Base-by-base conservation (phyloP, 768 basidiomycete genomes). In the Auriscalpium orientale region DNA sequence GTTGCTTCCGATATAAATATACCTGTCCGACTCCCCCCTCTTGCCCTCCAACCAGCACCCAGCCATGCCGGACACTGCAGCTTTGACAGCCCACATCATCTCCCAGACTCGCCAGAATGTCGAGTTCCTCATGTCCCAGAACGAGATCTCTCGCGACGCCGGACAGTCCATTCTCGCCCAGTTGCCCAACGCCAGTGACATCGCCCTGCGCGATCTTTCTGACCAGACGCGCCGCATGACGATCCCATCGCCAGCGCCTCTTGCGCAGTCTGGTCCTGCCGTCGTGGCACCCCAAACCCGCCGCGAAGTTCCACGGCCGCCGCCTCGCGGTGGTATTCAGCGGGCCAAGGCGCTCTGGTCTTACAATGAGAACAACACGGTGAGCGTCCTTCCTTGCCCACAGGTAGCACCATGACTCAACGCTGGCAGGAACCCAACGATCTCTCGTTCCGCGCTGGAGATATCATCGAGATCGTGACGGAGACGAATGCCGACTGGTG, bases 401-500 rank as follows among this genome's bases (percentile, higher is more conserved):
- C 33, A n/a, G n/a, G 54, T 13, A 56, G 33, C 4, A 28, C 28
- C 4, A 28, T 28, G 7, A 28, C 28, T 28, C 28, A 28, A 28
- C 2, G 28, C 10, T 1, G 13, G 18, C 35, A 92, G 87, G 87
- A 91, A 62, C 74, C 78, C 12, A 81, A 85, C n/a, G 92, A 95
- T 66, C 75, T 95, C 8, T 80, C 83, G 1, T 93, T 95, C 76
- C 67, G 72, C 28, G 68, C 79, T 0, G 92, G 90, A 4, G 92
- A 94, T 64, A 74, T 82, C 46, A 79, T 95, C 56, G 87, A 90
- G 56, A 77, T 95, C 56, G 67, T 89, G 44, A 80, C 85, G 56
- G 89, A 93, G 66, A 87, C 82, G 46, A 91, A 93, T 56, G 75
- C 75, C 3, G 92, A 94, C 67, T 94, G 92, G 92, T 95, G 90